Percentiles rank a stretch among this genome's conserved stretches.
Evolutionary conservation across 2,329 filamentous ascomycete species (phyloP).

Genomic region (Aspergillus terreus): DNA sequence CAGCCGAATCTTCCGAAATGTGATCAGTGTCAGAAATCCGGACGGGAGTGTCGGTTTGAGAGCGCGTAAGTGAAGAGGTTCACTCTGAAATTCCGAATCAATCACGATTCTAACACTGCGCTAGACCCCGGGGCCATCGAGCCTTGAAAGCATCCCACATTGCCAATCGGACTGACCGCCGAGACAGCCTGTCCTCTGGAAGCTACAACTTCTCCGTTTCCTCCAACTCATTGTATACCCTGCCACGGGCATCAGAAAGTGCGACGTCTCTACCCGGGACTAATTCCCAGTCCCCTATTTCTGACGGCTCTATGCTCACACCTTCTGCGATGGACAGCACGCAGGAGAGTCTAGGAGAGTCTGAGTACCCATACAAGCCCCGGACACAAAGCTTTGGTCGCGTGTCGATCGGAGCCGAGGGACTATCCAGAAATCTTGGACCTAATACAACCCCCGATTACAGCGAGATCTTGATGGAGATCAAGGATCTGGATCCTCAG

Average conservation of each 20-base stretch:
- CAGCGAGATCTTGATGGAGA: slow-evolving; percentile 28
- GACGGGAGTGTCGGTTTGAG: slow-evolving; percentile 77
- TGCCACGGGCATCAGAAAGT: slow-evolving; percentile 28
- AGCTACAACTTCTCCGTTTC: slow-evolving; percentile 17
- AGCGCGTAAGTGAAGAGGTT: slow-evolving; percentile 64
- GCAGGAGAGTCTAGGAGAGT: slow-evolving; percentile 24
- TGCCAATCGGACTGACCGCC: slow-evolving; percentile 18
- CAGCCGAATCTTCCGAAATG: slow-evolving; percentile 85
- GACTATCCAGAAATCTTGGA: slow-evolving; percentile 7
- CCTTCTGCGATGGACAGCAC: slow-evolving; percentile 23
- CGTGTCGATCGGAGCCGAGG: slow-evolving; percentile 14
- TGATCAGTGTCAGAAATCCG: slow-evolving; percentile 88
- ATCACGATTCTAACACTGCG: background rate
- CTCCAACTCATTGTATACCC: slow-evolving; percentile 25
- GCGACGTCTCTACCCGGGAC: slow-evolving; percentile 28
- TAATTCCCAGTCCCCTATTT: slow-evolving; percentile 28
- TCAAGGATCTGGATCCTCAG: slow-evolving; percentile 25
- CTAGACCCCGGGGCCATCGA: slow-evolving; percentile 34
- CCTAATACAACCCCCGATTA: slow-evolving; percentile 22
- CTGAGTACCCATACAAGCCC: slow-evolving; percentile 21
- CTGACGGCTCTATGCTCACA: slow-evolving; percentile 25
- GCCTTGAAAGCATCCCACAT: slow-evolving; percentile 21
- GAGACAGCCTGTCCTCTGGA: slow-evolving; percentile 17
- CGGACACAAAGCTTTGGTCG: slow-evolving; percentile 17
- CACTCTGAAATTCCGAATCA: background rate